Percentiles rank a stretch among this genome's conserved stretches.
phyloP scores from a whole-genome alignment of 2,329 filamentous ascomycete species.

The Torrubiella hemipterigena region DNA sequence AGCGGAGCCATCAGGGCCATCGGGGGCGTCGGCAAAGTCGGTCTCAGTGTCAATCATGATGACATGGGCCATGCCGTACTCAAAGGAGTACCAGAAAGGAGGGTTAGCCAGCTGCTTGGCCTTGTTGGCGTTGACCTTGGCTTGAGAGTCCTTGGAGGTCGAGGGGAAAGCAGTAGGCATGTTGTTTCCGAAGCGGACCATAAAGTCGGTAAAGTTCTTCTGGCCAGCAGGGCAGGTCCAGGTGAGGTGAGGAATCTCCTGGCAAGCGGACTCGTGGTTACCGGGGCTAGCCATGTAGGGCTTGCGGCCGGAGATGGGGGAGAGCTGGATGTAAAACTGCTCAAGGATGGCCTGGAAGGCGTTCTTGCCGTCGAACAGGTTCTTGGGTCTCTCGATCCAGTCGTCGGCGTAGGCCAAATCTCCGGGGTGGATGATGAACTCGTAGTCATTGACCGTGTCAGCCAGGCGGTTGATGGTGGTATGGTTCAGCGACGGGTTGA shows the following conservation, averaged over 20 bases:
- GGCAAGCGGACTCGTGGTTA: constrained; percentile 47
- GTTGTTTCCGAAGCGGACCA: constrained; percentile 38
- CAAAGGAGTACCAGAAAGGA: constrained; percentile 16
- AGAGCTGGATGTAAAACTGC: constrained; percentile 32
- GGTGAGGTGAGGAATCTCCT: constrained; percentile 18
- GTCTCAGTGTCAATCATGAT: constrained; percentile 22
- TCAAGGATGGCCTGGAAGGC: constrained; percentile 46
- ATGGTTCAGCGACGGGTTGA: constrained; percentile 42
- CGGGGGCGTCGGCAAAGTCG: constrained; percentile 16
- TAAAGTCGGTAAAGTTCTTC: constrained; percentile 48
- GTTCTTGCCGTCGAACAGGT: constrained; percentile 32
- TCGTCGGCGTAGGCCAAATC: constrained; percentile 49
- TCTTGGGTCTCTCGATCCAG: constrained; percentile 34
- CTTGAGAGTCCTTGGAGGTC: constrained; percentile 27
- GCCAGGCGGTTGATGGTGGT: constrained; percentile 45
- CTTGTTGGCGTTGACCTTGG: constrained; percentile 29
- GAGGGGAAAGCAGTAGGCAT: constrained; percentile 40
- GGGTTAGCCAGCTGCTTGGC: constrained; percentile 15
- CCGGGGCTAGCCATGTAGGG: constrained; percentile 33
- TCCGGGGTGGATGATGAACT: constrained; percentile 40
- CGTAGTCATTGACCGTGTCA: constrained; percentile 38
- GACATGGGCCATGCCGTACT: constrained; percentile 16
- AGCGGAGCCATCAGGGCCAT: constrained; percentile 11
- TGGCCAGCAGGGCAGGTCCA: constrained; percentile 37
- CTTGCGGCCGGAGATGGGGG: constrained; percentile 36